A percentile compares a stretch with the other conserved stretches of the same genome.
These are phyloP conservation scores for Pulveroboletus sp. DNA, from an alignment of 1,284 basidiomycete genomes.

Conservation along the genomic window DNA sequence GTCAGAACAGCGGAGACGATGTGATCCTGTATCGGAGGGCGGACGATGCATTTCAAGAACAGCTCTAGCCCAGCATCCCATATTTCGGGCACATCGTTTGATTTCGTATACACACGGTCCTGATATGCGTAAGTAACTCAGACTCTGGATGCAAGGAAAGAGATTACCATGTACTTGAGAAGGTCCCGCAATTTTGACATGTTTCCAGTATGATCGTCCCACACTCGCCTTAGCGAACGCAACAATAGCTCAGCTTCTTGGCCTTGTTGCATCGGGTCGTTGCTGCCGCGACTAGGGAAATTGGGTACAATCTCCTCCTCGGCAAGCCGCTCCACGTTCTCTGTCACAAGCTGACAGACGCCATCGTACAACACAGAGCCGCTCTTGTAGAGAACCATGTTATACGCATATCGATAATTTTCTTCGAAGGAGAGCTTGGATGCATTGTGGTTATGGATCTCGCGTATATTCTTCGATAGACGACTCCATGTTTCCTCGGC, in stretches of 20 bases:
- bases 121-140: slow-evolving; percentile 39
- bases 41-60: slow-evolving; percentile 85
- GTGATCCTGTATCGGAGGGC: slow-evolving; percentile 81
- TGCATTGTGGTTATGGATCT: slow-evolving; percentile 96
- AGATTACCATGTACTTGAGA: slow-evolving; percentile 91
- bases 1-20: slow-evolving; percentile 81
- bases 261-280: slow-evolving; percentile 61
- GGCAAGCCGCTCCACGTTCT: slow-evolving; percentile 85
- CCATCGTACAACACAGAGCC: slow-evolving; percentile 91
- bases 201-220: slow-evolving; percentile 93
- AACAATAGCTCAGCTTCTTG: slow-evolving; percentile 85
- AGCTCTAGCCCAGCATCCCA: slow-evolving; percentile 84
- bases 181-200: slow-evolving; percentile 91
- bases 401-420: slow-evolving; percentile 93
- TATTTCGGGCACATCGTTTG: slow-evolving; percentile 74
- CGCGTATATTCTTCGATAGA: slow-evolving; percentile 82
- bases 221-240: slow-evolving; percentile 82
- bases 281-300: slow-evolving; percentile 63
- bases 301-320: slow-evolving; percentile 77
- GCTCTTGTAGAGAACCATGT: slow-evolving; percentile 87
- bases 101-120: slow-evolving; percentile 86
- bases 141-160: slow-evolving; percentile 1
- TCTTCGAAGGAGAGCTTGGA: slow-evolving; percentile 95
- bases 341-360: slow-evolving; percentile 75
- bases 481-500: slow-evolving; percentile 75